Evolutionary conservation across 305 asterid species (phyloP).

Genomic region (Fraxinus sp.): DNA sequence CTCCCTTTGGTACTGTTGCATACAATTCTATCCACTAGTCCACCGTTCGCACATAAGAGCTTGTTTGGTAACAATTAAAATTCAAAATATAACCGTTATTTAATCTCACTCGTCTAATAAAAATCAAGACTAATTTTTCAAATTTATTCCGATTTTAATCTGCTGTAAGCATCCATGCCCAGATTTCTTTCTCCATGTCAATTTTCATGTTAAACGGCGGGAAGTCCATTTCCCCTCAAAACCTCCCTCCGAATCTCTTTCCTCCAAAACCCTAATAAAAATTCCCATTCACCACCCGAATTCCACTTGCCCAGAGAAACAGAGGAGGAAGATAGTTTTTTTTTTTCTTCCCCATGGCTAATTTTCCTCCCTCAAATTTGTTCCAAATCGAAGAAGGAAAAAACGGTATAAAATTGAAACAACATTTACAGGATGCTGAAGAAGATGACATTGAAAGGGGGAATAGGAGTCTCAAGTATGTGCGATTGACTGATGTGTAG

Average conservation of each 20-base stretch:
- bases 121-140: too few relatives aligned
- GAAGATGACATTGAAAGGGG: conserved; percentile 48
- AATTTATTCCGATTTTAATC: too few relatives aligned
- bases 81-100: too few relatives aligned
- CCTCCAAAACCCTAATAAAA: conserved; percentile 45
- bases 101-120: too few relatives aligned
- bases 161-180: background rate
- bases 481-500: conserved; percentile 80
- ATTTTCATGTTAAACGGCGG: conserved; percentile 45
- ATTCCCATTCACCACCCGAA: conserved; percentile 3
- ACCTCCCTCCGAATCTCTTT: background rate
- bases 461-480: conserved; percentile 51
- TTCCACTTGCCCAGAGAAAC: background rate
- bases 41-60: background rate
- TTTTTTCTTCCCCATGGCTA: conserved; percentile 24
- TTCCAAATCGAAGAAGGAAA: conserved; percentile 23
- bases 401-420: conserved; percentile 32
- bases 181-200: conserved; percentile 3
- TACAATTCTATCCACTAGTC: background rate
- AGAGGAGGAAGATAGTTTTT: conserved; percentile 23
- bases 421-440: conserved; percentile 37
- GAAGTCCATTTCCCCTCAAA: conserved; percentile 30
- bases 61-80: too few relatives aligned
- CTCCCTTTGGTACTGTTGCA: background rate
- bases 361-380: conserved; percentile 32